Percentiles rank a stretch among this genome's conserved stretches.
Evolutionary conservation across 768 basidiomycete species (phyloP).

Genomic region (Lactarius akahatsu): DNA sequence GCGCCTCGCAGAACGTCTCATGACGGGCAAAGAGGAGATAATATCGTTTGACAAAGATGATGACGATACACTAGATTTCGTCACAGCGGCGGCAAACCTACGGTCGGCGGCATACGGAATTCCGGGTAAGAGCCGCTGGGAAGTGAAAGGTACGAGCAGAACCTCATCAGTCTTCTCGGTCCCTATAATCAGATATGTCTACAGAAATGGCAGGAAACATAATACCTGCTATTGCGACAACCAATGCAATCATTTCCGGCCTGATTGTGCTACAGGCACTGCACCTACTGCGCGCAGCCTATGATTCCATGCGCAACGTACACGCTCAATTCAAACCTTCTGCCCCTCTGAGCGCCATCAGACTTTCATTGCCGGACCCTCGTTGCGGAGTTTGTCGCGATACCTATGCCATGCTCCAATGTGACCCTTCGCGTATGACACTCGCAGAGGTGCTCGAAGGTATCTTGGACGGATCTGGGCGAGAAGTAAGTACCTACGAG

Average conservation of each 20-base stretch:
- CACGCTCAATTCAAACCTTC: conserved; percentile 76
- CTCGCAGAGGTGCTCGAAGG: conserved; percentile 72
- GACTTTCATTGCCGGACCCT: conserved; percentile 66
- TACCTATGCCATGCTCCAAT: conserved; percentile 69
- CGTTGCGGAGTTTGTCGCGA: conserved; percentile 86
- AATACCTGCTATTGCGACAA: conserved; percentile 98
- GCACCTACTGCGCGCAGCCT: conserved; percentile 70
- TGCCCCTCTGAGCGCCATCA: conserved; percentile 73
- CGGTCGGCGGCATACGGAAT: conserved; percentile 91
- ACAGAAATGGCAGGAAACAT: conserved; percentile 99
- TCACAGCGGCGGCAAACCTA: conserved; percentile 91
- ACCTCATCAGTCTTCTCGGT: not conserved
- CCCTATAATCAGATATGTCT: conserved; percentile 1
- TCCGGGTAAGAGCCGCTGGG: conserved; percentile 86
- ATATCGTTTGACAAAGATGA: conserved; percentile 98
- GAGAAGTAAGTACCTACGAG: conserved; percentile 70
- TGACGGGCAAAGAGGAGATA: conserved; percentile 56
- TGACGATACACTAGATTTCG: conserved; percentile 95
- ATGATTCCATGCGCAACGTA: conserved; percentile 65
- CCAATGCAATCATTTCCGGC: conserved; percentile 96
- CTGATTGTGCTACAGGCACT: conserved; percentile 92
- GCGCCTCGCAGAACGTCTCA: conserved; percentile 67
- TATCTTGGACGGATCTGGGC: conserved; percentile 56
- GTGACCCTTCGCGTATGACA: conserved; percentile 67
- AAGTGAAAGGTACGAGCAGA: conserved; percentile 76